Base-by-base conservation (phyloP, 805 yeast genomes). In the Kodamaea laetipori region DNA sequence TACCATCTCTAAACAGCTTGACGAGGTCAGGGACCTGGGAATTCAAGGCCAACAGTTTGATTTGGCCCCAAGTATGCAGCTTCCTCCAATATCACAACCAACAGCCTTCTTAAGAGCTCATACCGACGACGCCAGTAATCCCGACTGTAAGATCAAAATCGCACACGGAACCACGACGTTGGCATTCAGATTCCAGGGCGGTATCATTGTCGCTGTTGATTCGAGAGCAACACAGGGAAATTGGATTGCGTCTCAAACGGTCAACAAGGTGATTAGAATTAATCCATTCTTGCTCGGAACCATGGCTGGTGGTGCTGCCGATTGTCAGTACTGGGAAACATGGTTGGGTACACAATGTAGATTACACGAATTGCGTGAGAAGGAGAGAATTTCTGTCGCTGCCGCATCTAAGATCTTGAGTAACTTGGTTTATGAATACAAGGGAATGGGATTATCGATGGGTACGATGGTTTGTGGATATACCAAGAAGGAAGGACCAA, bases 261-360 rank as follows among this genome's bases (percentile, higher is more conserved):
- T 94, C 51, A 92, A 92, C 69, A 94, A 94, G 68, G 99, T 94
- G 44, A 90, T 94, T 58, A 92, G 92, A 67, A 94, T 94, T 69
- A 94, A 94, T 67, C 97, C 97, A 42, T 86, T 87, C 64, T 70
- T 94, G 51, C 76, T 94, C 56, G 99, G 99, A 52, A 94, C 99
- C 15, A 83, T 94, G 97, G 99, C 99, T 25, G 99, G 99, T 70
- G 98, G 98, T 73, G 99, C 99, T 39, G 98, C 98, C 24, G 99
- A 94, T 70, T 94, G 99, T 76, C 99, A 94, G 67, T 94, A 76
- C 69, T 94, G 99, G 99, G 98, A 94, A 71, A 88, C 97, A 27
- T 94, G 98, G 98, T 77, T 94, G 48, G 99, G 99, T 50, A 74
- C 96, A 12, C 97, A 94, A 69, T 92, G 98, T 73, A 77, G 99